A percentile compares a stretch with the other conserved stretches of the same genome.
These are phyloP conservation scores for Phytophthora boehmeriae DNA, from an alignment of 352 stramenopile genomes.

Conservation along the genomic window DNA sequence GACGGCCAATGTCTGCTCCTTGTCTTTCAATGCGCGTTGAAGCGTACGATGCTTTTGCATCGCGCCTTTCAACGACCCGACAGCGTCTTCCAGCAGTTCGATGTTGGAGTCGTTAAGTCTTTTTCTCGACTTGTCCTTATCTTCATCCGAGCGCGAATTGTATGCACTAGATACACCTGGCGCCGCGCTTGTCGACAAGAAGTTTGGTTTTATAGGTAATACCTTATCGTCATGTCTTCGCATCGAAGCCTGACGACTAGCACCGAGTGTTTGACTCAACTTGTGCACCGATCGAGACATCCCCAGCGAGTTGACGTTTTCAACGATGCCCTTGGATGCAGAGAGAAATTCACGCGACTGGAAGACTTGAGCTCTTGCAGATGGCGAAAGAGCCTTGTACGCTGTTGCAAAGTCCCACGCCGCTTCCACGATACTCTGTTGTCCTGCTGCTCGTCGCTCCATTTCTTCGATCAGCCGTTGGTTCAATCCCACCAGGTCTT, in stretches of 20 bases:
- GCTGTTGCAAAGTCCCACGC: slow-evolving; percentile 44
- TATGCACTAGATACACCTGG: slow-evolving; percentile 12
- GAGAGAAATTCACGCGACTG: slow-evolving; percentile 43
- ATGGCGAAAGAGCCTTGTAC: slow-evolving; percentile 45
- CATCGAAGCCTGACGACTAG: neutral
- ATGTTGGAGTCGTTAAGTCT: slow-evolving; percentile 42
- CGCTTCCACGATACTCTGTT: slow-evolving; percentile 48
- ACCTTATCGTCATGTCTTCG: neutral
- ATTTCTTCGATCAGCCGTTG: slow-evolving; percentile 51
- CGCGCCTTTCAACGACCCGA: slow-evolving; percentile 43
- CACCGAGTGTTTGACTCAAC: slow-evolving; percentile 16
- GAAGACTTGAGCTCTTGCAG: slow-evolving; percentile 41
- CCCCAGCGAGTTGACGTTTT: slow-evolving; percentile 41
- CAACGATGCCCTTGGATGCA: slow-evolving; percentile 45
- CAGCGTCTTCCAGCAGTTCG: slow-evolving; percentile 46
- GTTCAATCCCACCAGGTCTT: slow-evolving; percentile 51
- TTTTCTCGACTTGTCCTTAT: slow-evolving; percentile 19
- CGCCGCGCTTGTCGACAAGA: slow-evolving; percentile 21
- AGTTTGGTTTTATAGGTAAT: slow-evolving; percentile 13
- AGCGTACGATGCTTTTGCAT: slow-evolving; percentile 40
- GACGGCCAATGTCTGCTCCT: slow-evolving; percentile 22
- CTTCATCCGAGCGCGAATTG: slow-evolving; percentile 6
- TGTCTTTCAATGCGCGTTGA: slow-evolving; percentile 35
- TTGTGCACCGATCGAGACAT: slow-evolving; percentile 26
- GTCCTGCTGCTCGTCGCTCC: slow-evolving; percentile 38